Conservation (phyloP, 441 rosid species). For the Dalechampia spathulata region DNA sequence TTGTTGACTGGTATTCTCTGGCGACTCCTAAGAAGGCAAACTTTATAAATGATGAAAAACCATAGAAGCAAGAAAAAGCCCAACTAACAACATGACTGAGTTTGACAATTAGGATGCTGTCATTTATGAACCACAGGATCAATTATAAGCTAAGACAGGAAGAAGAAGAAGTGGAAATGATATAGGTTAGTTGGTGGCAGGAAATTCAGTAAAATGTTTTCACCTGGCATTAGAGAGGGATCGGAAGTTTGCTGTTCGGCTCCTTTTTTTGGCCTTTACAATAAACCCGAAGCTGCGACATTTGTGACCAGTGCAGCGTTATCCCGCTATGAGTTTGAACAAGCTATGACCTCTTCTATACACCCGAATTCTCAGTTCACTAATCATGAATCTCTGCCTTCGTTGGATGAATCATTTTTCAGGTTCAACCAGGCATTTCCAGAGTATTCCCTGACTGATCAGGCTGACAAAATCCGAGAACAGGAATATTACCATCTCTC, state of each 20-base stretch:
- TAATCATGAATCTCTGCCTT: conserved; percentile 80
- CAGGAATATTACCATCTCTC: conserved; percentile 61
- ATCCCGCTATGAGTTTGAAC: conserved; percentile 33
- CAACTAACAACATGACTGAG: conserved; percentile 2
- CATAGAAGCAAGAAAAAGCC: conserved; percentile 6
- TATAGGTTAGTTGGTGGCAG: background rate
- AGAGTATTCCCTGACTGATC: conserved; percentile 39
- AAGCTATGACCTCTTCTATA: conserved; percentile 30
- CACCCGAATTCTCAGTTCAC: conserved; percentile 51
- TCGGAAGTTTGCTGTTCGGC: conserved; percentile 44
- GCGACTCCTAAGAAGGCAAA: background rate
- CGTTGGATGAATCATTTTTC: conserved; percentile 42
- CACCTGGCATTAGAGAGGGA: conserved; percentile 34
- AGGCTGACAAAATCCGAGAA: conserved; percentile 53
- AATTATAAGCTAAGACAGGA: background rate
- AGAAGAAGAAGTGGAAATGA: background rate
- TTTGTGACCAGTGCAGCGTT: conserved; percentile 28
- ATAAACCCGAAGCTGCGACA: conserved; percentile 18
- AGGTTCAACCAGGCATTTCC: conserved; percentile 51
- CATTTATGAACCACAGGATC: background rate
- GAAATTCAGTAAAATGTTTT: conserved; percentile 12
- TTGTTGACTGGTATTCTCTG: background rate
- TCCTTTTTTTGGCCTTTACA: conserved; percentile 32
- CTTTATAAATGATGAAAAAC: conserved; percentile 8
- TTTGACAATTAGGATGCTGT: background rate